Percentiles rank a stretch among this genome's conserved stretches.
phyloP scores from a whole-genome alignment of 306 rosid species.

The Cyamopsis tetragonoloba region DNA sequence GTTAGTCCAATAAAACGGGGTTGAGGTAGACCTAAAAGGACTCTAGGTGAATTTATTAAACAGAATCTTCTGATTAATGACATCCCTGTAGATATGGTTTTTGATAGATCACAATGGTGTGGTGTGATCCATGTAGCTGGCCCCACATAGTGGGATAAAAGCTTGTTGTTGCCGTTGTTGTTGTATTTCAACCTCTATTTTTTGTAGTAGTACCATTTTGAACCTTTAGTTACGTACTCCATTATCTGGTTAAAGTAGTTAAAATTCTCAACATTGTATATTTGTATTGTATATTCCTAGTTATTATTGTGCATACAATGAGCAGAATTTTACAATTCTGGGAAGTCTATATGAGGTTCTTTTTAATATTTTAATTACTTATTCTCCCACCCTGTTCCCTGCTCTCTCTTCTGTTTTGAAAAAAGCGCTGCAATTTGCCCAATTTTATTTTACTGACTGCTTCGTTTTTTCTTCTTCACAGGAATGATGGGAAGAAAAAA shows the following conservation, averaged over 20 bases:
- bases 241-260: neutral
- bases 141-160: too few relatives aligned
- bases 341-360: neutral
- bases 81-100: too few relatives aligned
- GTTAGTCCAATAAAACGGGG: too few relatives aligned
- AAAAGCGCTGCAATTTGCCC: constrained; percentile 9
- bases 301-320: constrained; percentile 10
- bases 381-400: constrained; percentile 5
- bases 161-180: too few relatives aligned
- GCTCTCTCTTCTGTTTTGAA: neutral
- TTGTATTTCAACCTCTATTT: too few relatives aligned
- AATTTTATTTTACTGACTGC: constrained; percentile 27
- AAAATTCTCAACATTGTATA: neutral
- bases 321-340: constrained; percentile 1
- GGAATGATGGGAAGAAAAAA: constrained; percentile 61
- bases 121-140: too few relatives aligned
- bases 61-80: too few relatives aligned
- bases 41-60: too few relatives aligned
- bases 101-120: too few relatives aligned
- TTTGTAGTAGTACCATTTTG: neutral
- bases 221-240: constrained; percentile 3
- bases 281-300: constrained; percentile 10
- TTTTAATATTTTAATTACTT: neutral
- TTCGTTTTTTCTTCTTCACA: constrained; percentile 38
- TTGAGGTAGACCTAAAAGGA: too few relatives aligned